Evolutionary conservation across 768 basidiomycete genomes (phyloP), one percentile per base, ranked within the genome.

Genomic region (Scleroderma bovista): DNA sequence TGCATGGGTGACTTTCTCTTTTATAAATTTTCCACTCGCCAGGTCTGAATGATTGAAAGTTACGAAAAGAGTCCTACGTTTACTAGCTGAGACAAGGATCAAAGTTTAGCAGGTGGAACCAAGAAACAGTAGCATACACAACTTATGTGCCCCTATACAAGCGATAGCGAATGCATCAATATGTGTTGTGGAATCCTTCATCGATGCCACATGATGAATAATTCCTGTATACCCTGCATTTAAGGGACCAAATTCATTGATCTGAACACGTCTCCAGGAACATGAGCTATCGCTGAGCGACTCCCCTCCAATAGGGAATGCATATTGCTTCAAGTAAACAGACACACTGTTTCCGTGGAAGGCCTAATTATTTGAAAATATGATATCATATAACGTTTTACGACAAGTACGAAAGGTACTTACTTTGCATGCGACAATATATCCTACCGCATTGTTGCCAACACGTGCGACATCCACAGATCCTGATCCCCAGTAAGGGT

Each of bases 221-320:
- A 55, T 52, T 3, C 61, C 62, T 6, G 60, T 59, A 24, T 61
- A 51, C 31, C 48, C 44, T 12, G 17, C 19, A 48, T 56, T 54
- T 33, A 60, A 48, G 2, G 58, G 45, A 8, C 60, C 62, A 47
- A 57, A 62, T 50, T 59, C 53, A 29, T 61, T 52, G 47, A 65
- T n/a, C 19, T 55, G 55, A 16, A 33, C 17, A 8, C 63, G 60
- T 10, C 43, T 56, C 63, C 63, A 41, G 39, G 10, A n/a, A 10
- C n/a, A n/a, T n/a, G 39, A 41, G 10, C 22, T 41, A 17, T 17
- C n/a, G 7, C n/a, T 41, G 17, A 41, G 39, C n/a, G 39, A 41
- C 22, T 8, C 39, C 10, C 17, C 39, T 17, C 57, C 52, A 15
- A 44, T 32, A 15, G 53, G 50, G 2, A 57, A 47, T 40, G 37